Conservation (phyloP, 768 basidiomycete species). For the Leccinum variicolor region DNA sequence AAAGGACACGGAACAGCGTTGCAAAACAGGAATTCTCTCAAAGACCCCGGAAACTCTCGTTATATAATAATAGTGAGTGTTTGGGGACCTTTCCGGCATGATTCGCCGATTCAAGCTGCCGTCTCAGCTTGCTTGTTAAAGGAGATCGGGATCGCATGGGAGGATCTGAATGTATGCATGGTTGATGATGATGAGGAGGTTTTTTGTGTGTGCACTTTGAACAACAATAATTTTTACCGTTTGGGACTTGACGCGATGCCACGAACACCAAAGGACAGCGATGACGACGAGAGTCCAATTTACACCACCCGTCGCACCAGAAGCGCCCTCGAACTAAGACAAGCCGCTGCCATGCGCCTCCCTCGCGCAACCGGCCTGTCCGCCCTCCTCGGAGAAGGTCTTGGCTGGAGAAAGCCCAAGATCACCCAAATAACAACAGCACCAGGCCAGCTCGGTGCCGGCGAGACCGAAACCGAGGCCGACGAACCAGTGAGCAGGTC, state of each 20-base stretch:
- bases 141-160: conserved; percentile 1
- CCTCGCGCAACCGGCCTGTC: conserved; percentile 18
- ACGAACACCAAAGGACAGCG: background rate
- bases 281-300: conserved; percentile 6
- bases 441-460: conserved; percentile 56
- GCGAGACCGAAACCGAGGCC: conserved; percentile 76
- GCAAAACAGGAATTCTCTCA: conserved; percentile 35
- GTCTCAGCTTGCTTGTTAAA: background rate
- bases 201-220: too few relatives aligned
- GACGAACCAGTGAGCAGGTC: conserved; percentile 63
- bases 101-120: conserved; percentile 3
- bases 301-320: conserved; percentile 22
- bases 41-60: conserved; percentile 27
- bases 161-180: background rate
- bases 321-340: conserved; percentile 22
- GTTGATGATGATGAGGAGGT: too few relatives aligned
- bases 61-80: conserved; percentile 22
- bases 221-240: too few relatives aligned
- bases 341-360: conserved; percentile 2
- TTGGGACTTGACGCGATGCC: conserved; percentile 1
- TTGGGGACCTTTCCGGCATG: conserved; percentile 1
- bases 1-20: conserved; percentile 30
- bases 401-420: conserved; percentile 37
- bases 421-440: conserved; percentile 56
- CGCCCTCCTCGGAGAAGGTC: conserved; percentile 24